These are phyloP conservation scores for Coemansia pectinata DNA, from an alignment of 192 early-diverging fungal genomes.

Conservation along the genomic window DNA sequence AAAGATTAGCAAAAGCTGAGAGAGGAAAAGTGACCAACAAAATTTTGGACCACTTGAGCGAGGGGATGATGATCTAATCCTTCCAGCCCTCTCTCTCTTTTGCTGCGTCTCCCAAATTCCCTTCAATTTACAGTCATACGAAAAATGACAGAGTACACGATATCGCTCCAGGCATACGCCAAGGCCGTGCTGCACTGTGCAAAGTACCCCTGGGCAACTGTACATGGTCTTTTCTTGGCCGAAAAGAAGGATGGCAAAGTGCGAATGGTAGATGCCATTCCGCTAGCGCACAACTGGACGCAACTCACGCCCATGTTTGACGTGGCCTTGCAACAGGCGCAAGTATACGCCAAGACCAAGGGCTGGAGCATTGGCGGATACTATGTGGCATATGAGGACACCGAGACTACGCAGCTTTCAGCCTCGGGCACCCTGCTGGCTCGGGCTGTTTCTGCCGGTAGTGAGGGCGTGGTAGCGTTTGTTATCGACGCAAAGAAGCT, in stretches of 20 bases:
- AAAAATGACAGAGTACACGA: slow-evolving; percentile 39
- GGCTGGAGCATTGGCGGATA: slow-evolving; percentile 35
- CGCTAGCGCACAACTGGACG: slow-evolving; percentile 81
- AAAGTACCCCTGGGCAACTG: slow-evolving; percentile 75
- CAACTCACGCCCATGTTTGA: slow-evolving; percentile 82
- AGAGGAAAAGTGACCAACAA: not conserved
- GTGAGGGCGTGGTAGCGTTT: slow-evolving; percentile 33
- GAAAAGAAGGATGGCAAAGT: slow-evolving; percentile 40
- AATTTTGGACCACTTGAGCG: not conserved
- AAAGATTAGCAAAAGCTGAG: not conserved
- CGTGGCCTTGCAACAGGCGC: slow-evolving; percentile 79
- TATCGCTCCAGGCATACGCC: slow-evolving; percentile 66
- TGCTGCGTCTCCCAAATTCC: not conserved
- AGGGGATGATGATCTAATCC: not conserved
- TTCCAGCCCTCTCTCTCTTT: not conserved
- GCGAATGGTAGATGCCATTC: slow-evolving; percentile 68
- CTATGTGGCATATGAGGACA: slow-evolving; percentile 51
- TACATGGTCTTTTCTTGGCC: slow-evolving; percentile 75
- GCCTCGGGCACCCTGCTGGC: slow-evolving; percentile 39
- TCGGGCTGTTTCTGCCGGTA: slow-evolving; percentile 17
- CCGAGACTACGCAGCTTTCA: slow-evolving; percentile 34
- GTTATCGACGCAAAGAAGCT: slow-evolving; percentile 48
- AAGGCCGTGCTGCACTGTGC: slow-evolving; percentile 79
- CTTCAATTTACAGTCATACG: not conserved
- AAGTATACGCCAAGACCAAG: slow-evolving; percentile 36